Percentiles rank a stretch among this genome's conserved stretches.
Conservation (phyloP, 495 filamentous ascomycete species). For the Aspergillus saccharolyticus region DNA sequence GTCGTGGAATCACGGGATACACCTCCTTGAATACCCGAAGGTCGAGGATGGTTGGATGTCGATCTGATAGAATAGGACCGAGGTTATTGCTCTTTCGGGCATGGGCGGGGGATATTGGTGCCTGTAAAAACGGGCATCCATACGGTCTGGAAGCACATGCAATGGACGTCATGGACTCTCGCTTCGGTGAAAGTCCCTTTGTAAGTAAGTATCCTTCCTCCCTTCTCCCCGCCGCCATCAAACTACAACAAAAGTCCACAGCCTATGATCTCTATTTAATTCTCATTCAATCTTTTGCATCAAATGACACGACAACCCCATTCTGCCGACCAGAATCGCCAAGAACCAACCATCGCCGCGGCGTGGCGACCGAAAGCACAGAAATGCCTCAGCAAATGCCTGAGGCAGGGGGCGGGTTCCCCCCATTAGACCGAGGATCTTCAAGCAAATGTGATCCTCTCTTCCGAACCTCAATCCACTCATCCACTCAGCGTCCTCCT, state of each 20-base stretch:
- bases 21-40: background rate
- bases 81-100: conserved; percentile 1
- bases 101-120: background rate
- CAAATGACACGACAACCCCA: too few species aligned
- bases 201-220: too few species aligned
- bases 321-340: background rate
- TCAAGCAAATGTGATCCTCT: conserved; percentile 33
- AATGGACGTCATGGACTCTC: conserved; percentile 27
- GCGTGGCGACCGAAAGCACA: conserved; percentile 1
- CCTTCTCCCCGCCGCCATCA: too few species aligned
- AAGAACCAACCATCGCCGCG: background rate
- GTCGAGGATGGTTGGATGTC: background rate
- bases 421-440: conserved; percentile 45
- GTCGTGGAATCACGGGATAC: background rate
- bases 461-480: conserved; percentile 32
- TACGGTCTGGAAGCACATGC: conserved; percentile 17
- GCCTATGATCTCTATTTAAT: too few species aligned
- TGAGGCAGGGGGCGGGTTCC: conserved; percentile 15
- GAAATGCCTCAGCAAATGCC: conserved; percentile 11
- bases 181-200: too few species aligned
- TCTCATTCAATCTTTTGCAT: too few species aligned
- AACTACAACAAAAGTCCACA: too few species aligned
- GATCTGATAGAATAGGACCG: background rate
- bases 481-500: conserved; percentile 27
- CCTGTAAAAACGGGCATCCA: background rate